Evolutionary conservation across 2,329 filamentous ascomycete species (phyloP), one percentile per base, ranked within the genome.

Genomic region (Lachnellula arida): DNA sequence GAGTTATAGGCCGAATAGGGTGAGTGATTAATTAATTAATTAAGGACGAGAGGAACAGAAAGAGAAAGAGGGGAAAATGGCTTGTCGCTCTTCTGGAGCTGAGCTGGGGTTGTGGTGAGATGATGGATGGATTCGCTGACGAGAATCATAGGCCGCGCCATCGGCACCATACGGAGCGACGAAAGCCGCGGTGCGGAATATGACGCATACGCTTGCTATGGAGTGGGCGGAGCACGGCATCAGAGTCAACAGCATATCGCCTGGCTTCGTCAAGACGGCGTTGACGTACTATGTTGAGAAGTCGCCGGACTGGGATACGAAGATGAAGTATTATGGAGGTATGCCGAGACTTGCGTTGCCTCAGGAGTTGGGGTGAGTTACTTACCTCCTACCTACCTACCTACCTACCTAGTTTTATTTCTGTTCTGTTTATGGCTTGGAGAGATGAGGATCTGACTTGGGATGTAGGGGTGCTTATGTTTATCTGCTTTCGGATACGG

Each of bases 211-310:
- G 46, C 75, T 88, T 56, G 84, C 85, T 66, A 86, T 85, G 70
- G 85, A 88, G 72, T 88, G 85, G 85, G 71, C 70, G 2, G 72
- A 75, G 70, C 76, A 82, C 56, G 82, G 84, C 70, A 87, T 87
- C 70, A 80, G 84, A 63, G 84, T 86, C 66, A 87, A 87, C 76
- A 80, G 76, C 70, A 82, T 87, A 71, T 86, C 82, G 3, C 84
- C 84, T 5, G 84, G 84, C 52, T 87, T 86, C 73, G 86, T 87
- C 65, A 83, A 85, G 71, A 87, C 84, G 22, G 84, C 82, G 9
- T 46, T 67, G 23, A 74, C 73, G 9, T 77, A 78, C 63, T 79
- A 74, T 65, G 73, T 80, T 4, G 75, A 77, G 19, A 71, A 72
- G 49, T 73, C 76, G 49, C 71, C 74, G 0, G 78, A 80, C 57